Conservation (phyloP, 768 basidiomycete genomes). For the Cystofilobasidium bisporidii region DNA sequence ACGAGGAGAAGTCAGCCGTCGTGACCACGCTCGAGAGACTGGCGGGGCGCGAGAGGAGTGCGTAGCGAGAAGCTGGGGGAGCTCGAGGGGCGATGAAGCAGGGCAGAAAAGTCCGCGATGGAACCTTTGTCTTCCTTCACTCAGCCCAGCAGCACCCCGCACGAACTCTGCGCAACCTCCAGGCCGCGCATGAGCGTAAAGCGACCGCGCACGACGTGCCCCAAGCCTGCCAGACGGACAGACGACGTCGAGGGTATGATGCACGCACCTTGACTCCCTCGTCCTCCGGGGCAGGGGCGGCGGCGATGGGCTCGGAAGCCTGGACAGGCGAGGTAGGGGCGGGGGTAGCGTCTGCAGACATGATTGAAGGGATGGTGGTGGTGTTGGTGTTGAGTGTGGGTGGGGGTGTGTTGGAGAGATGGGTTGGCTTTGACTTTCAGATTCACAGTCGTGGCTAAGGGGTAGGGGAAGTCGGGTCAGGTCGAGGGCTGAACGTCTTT, state of each 20-base stretch:
- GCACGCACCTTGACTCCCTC: slow-evolving; percentile 7
- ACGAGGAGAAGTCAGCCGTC: not conserved
- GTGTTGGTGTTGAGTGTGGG: not conserved
- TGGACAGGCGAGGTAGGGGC: not conserved
- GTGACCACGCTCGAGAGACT: no score
- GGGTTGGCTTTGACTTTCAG: no score
- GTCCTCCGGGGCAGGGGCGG: not conserved
- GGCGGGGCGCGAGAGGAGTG: not conserved
- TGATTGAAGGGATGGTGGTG: not conserved
- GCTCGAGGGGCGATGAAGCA: not conserved
- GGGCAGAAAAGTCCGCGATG: slow-evolving; percentile 4
- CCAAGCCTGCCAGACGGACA: not conserved
- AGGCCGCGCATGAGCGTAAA: no score
- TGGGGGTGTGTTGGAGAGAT: no score
- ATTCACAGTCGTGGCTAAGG: no score
- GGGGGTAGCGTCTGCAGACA: not conserved
- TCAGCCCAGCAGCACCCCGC: no score
- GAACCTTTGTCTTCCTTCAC: no score
- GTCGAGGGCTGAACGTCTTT: no score
- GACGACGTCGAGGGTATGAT: not conserved
- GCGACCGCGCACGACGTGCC: no score
- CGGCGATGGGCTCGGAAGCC: not conserved
- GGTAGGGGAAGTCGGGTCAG: no score
- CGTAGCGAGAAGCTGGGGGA: not conserved
- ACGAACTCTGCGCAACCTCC: no score